Evolutionary conservation across 2,329 filamentous ascomycete species (phyloP).

Genomic region (Apiospora phragmitis): DNA sequence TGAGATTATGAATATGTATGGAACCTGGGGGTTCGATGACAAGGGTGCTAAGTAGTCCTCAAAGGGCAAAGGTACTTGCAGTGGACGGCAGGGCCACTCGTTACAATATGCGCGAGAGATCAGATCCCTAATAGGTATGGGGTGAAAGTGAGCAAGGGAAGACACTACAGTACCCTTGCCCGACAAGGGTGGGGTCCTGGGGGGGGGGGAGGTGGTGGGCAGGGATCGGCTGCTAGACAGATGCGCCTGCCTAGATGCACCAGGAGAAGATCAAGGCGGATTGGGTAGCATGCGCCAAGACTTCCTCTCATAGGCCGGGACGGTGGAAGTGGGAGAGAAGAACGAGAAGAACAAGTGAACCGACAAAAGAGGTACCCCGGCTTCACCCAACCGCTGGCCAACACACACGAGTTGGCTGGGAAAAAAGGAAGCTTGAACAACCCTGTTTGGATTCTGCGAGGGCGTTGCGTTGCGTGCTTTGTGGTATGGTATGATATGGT

Average conservation of each 20-base stretch:
- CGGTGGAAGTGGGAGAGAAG: neutral
- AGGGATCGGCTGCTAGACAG: conserved; percentile 8
- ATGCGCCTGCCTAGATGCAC: conserved; percentile 1
- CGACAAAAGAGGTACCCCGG: neutral
- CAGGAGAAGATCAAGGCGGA: conserved; percentile 10
- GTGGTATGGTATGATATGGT: conserved; percentile 9
- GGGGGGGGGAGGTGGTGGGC: neutral
- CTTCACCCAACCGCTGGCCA: conserved; percentile 3
- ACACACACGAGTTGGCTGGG: conserved; percentile 5
- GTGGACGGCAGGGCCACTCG: neutral
- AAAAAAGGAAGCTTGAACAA: conserved; percentile 4
- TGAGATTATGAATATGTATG: conserved; percentile 5
- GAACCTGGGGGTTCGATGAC: neutral
- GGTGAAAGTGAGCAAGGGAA: conserved; percentile 5
- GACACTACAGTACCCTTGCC: neutral
- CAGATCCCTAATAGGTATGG: conserved; percentile 9
- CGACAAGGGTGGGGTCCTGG: neutral
- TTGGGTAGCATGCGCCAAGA: conserved; percentile 6
- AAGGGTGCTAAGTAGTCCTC: neutral
- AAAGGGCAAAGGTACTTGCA: neutral
- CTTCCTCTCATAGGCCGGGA: neutral
- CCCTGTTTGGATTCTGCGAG: neutral
- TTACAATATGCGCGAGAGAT: conserved; percentile 8
- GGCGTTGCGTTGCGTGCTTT: neutral
- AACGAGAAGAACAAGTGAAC: neutral